These are phyloP conservation scores for Apiotrichum domesticum DNA, from an alignment of 1,284 basidiomycete species.

Conservation along the genomic window DNA sequence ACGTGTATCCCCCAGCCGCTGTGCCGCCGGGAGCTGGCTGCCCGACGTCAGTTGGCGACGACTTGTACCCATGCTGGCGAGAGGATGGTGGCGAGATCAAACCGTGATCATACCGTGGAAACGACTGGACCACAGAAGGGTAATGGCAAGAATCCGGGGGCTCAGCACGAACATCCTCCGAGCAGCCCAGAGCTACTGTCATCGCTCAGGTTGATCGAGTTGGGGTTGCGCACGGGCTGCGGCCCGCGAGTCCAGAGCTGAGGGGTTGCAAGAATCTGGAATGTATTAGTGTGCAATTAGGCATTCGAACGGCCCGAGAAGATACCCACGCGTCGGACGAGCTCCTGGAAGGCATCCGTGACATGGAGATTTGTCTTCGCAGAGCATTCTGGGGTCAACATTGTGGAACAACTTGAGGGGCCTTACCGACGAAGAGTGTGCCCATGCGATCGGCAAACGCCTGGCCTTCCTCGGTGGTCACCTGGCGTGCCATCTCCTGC, in stretches of 20 bases:
- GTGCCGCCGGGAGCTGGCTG: no score
- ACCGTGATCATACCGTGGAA: no score
- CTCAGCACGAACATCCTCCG: slow-evolving; percentile 20
- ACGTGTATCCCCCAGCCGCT: no score
- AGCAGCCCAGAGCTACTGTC: slow-evolving; percentile 6
- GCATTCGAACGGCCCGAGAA: not conserved
- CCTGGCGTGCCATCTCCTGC: slow-evolving; percentile 63
- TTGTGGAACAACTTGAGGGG: not conserved
- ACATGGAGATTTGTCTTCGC: slow-evolving; percentile 83
- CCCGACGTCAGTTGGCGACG: no score
- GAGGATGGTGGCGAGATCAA: no score
- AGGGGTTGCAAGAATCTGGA: slow-evolving; percentile 46
- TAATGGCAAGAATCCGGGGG: no score
- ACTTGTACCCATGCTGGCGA: no score
- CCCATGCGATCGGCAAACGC: slow-evolving; percentile 75
- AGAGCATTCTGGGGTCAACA: slow-evolving; percentile 47
- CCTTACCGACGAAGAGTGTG: slow-evolving; percentile 75
- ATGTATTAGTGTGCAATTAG: not conserved
- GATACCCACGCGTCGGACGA: slow-evolving; percentile 58
- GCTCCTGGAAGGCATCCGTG: slow-evolving; percentile 68
- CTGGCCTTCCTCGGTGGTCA: slow-evolving; percentile 69
- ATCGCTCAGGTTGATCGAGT: slow-evolving; percentile 10
- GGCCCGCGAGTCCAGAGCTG: slow-evolving; percentile 34
- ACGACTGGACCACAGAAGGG: no score
- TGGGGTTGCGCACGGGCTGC: slow-evolving; percentile 11